Conservation (phyloP, 2,329 filamentous ascomycete genomes). For the Podosphaera leucotricha region DNA sequence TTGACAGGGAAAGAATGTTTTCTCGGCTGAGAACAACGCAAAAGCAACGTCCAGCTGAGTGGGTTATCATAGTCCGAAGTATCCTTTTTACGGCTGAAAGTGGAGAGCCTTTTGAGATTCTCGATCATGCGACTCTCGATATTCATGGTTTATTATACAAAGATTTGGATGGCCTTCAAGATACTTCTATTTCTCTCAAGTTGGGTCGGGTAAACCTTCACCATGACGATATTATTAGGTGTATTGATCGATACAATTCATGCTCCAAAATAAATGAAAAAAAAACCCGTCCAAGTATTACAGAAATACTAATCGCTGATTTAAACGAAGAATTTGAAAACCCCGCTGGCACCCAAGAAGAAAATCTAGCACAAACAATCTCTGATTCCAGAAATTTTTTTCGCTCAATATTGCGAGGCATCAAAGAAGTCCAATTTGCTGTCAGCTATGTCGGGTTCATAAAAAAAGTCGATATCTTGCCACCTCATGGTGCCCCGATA, state of each 20-base stretch:
- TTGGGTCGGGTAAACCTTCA: conserved; percentile 76
- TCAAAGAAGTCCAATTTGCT: conserved; percentile 91
- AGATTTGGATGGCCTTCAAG: conserved; percentile 63
- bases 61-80: conserved; percentile 71
- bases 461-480: conserved; percentile 48
- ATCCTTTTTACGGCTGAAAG: conserved; percentile 74
- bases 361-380: conserved; percentile 56
- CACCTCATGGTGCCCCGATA: conserved; percentile 44
- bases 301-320: conserved; percentile 44
- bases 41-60: conserved; percentile 61
- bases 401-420: conserved; percentile 68
- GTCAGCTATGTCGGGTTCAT: conserved; percentile 77
- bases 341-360: conserved; percentile 27
- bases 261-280: conserved; percentile 13
- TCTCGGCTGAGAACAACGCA: conserved; percentile 47
- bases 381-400: conserved; percentile 86
- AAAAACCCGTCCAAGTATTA: conserved; percentile 18
- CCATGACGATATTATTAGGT: conserved; percentile 58
- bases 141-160: conserved; percentile 79
- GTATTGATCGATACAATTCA: conserved; percentile 29
- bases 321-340: conserved; percentile 52
- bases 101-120: conserved; percentile 59
- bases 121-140: conserved; percentile 74
- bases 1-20: conserved; percentile 74
- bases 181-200: conserved; percentile 77